A percentile compares a stretch with the other conserved stretches of the same genome.
Evolutionary conservation across 2,329 filamentous ascomycete species (phyloP).

Genomic region (Colletotrichum shisoi): DNA sequence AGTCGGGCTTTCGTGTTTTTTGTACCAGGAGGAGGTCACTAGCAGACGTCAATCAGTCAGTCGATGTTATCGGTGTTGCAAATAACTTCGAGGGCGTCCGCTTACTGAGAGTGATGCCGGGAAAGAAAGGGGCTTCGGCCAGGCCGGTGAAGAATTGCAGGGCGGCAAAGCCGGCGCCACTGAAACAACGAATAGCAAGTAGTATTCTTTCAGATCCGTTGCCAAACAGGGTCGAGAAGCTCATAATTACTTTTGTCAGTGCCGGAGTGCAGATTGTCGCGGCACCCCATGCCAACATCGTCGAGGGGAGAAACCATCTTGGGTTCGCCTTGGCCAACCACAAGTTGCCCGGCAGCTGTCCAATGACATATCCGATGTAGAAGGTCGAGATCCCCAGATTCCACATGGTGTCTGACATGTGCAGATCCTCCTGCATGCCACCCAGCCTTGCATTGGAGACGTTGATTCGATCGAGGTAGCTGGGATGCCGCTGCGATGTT

Average conservation of each 20-base stretch:
- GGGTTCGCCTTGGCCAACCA: slow-evolving; percentile 52
- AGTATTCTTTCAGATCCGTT: neutral
- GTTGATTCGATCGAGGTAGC: slow-evolving; percentile 60
- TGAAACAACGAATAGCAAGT: neutral
- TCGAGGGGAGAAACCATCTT: slow-evolving; percentile 49
- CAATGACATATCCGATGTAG: slow-evolving; percentile 55
- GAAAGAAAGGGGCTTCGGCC: slow-evolving; percentile 53
- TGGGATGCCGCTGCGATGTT: slow-evolving; percentile 41
- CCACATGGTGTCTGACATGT: slow-evolving; percentile 49
- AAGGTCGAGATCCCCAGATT: slow-evolving; percentile 52
- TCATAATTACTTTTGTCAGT: slow-evolving; percentile 45
- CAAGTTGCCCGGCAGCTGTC: slow-evolving; percentile 56
- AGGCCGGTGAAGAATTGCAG: slow-evolving; percentile 45
- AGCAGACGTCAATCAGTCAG: neutral
- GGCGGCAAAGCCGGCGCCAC: slow-evolving; percentile 42
- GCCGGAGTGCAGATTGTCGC: slow-evolving; percentile 54
- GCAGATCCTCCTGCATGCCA: slow-evolving; percentile 48
- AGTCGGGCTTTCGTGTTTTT: slow-evolving; percentile 52
- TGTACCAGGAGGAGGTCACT: slow-evolving; percentile 56
- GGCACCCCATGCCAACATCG: slow-evolving; percentile 53
- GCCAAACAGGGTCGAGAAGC: neutral
- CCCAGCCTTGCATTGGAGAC: slow-evolving; percentile 54
- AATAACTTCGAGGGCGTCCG: neutral
- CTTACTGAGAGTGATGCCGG: slow-evolving; percentile 55
- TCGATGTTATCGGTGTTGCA: neutral